Percentiles rank a stretch among this genome's conserved stretches.
These are phyloP conservation scores for Elaphomyces granulatus DNA, from an alignment of 495 filamentous ascomycete species.

Conservation along the genomic window DNA sequence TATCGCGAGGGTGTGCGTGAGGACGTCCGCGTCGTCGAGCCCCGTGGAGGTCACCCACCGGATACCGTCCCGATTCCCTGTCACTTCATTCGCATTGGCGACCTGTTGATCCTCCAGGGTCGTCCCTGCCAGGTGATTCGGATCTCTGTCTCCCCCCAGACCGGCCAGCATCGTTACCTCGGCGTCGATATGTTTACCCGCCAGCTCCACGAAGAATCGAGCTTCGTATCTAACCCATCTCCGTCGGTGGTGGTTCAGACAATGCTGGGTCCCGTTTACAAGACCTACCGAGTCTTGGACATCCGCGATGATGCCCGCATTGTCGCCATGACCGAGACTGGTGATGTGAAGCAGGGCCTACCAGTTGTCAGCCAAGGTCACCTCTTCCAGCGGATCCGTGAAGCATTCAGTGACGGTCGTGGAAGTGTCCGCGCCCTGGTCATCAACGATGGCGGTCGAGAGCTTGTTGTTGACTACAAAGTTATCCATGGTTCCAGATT, in stretches of 20 bases:
- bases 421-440: slow-evolving; percentile 89
- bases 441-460: slow-evolving; percentile 83
- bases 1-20: slow-evolving; percentile 30
- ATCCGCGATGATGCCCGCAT: slow-evolving; percentile 76
- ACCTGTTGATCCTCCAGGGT: slow-evolving; percentile 97
- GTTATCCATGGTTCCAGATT: slow-evolving; percentile 71
- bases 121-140: slow-evolving; percentile 99
- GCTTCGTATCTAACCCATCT: slow-evolving; percentile 90
- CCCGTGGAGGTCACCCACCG: slow-evolving; percentile 29
- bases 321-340: slow-evolving; percentile 71
- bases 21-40: slow-evolving; percentile 40
- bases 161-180: slow-evolving; percentile 97
- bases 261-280: slow-evolving; percentile 99
- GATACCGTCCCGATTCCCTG: slow-evolving; percentile 96
- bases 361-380: slow-evolving; percentile 85
- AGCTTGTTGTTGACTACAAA: slow-evolving; percentile 98
- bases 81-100: slow-evolving; percentile 98
- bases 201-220: slow-evolving; percentile 97
- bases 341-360: slow-evolving; percentile 95
- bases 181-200: slow-evolving; percentile 99
- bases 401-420: slow-evolving; percentile 81
- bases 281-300: slow-evolving; percentile 99
- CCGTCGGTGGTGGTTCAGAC: slow-evolving; percentile 97
- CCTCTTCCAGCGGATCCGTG: slow-evolving; percentile 66
- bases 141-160: slow-evolving; percentile 95